phyloP scores from a whole-genome alignment of 2,329 filamentous ascomycete species.

The Teratosphaeria pseudoeucalypti region DNA sequence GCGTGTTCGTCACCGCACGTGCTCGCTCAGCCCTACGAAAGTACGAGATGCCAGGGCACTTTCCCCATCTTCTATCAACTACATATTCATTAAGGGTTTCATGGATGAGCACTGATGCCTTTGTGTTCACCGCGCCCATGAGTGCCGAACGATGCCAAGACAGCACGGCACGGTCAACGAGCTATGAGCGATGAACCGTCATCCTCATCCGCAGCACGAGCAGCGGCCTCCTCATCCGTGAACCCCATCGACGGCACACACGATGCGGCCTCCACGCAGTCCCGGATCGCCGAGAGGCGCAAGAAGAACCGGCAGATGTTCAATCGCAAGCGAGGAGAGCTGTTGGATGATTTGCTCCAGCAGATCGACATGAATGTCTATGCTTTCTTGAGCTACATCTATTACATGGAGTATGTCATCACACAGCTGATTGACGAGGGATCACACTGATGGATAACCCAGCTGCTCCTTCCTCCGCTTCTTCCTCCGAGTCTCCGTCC shows the following conservation, averaged over 20 bases:
- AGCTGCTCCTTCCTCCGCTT: slow-evolving; percentile 50
- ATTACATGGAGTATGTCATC: slow-evolving; percentile 50
- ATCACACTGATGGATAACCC: background rate
- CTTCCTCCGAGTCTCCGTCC: slow-evolving; percentile 43
- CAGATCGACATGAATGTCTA: slow-evolving; percentile 51
- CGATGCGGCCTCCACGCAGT: slow-evolving; percentile 10
- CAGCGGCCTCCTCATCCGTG: slow-evolving; percentile 9
- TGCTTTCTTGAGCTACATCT: slow-evolving; percentile 50
- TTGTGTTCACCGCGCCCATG: slow-evolving; percentile 2
- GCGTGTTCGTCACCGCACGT: background rate
- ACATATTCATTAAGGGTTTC: too few relatives aligned
- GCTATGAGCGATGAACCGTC: slow-evolving; percentile 29
- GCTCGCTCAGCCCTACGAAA: background rate
- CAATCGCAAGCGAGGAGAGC: slow-evolving; percentile 32
- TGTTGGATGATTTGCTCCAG: slow-evolving; percentile 47
- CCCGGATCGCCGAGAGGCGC: slow-evolving; percentile 14
- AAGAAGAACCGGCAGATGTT: slow-evolving; percentile 26
- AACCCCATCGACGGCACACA: slow-evolving; percentile 4
- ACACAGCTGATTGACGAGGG: background rate
- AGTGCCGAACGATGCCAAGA: slow-evolving; percentile 9
- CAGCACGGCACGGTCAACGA: slow-evolving; percentile 7
- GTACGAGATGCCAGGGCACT: background rate
- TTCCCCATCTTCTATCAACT: too few relatives aligned
- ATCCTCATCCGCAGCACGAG: slow-evolving; percentile 20
- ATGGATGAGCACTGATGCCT: background rate